Conservation (phyloP, 495 filamentous ascomycete genomes). For the Aspergillus steynii region DNA sequence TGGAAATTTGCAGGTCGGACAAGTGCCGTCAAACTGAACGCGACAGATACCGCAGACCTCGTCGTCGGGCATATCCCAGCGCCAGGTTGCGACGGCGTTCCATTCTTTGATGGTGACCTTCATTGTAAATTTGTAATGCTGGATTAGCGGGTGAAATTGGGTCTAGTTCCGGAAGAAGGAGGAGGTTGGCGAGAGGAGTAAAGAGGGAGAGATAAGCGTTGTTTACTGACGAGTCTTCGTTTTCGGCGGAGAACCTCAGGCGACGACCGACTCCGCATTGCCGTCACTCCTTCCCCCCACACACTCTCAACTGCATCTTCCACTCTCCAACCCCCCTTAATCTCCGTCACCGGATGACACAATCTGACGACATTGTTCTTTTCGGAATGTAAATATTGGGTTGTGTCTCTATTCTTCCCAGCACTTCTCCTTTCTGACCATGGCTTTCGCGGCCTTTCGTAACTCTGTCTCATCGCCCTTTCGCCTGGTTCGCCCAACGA, state of each 20-base stretch:
- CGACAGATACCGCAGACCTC: slow-evolving; percentile 99
- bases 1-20: slow-evolving; percentile 95
- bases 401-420: slow-evolving; percentile 7
- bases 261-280: slow-evolving; percentile 23
- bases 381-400: slow-evolving; percentile 31
- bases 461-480: slow-evolving; percentile 28
- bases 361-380: slow-evolving; percentile 10
- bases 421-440: slow-evolving; percentile 22
- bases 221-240: slow-evolving; percentile 13
- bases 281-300: slow-evolving; percentile 13
- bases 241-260: slow-evolving; percentile 25
- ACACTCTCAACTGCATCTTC: not conserved
- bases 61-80: slow-evolving; percentile 96
- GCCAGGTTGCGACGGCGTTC: slow-evolving; percentile 93
- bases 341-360: slow-evolving; percentile 11
- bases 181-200: not conserved
- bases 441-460: slow-evolving; percentile 42
- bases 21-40: slow-evolving; percentile 95
- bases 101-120: slow-evolving; percentile 91
- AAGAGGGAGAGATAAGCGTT: slow-evolving; percentile 22
- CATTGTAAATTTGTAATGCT: slow-evolving; percentile 47
- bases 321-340: not conserved
- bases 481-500: slow-evolving; percentile 36
- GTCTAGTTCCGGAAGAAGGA: slow-evolving; percentile 1
- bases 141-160: slow-evolving; percentile 5